Evolutionary conservation across 2,329 filamentous ascomycete genomes (phyloP), one percentile per base, ranked within the genome.

Genomic region (Monosporascus sp.): DNA sequence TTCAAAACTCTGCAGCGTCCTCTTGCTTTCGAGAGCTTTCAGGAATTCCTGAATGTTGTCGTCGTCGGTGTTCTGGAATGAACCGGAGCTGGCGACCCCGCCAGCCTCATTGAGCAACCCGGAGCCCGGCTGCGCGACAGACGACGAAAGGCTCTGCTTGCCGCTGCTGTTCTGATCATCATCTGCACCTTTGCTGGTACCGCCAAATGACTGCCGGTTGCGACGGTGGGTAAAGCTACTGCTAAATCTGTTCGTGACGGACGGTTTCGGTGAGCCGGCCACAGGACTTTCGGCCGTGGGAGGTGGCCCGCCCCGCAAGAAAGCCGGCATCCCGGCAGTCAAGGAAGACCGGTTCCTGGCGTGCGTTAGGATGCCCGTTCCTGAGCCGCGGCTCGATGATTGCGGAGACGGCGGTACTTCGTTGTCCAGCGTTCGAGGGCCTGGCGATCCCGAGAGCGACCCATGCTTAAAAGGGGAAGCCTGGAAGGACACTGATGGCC

Each of bases 11-110:
- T 84, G 85, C 26, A 94, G 72, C n/a, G 91, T 93, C 70, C 92
- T 96, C 67, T 90, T 90, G 63, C 85, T 86, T 56, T 97, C 93
- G 7, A 99, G 78, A 57, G 91, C 81, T 64, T 95, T 95, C 56
- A 99, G 74, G 63, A 97, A 99, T 50, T 95, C 91, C 0, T 90
- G 91, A 41, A 99, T 96, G 59, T 94, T 92, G 63, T 96, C 90
- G 64, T 96, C 91, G 61, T 97, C 93, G 0, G 87, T 80, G 11
- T 34, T 34, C 57, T 84, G 82, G 47, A 86, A 75, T 2, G 84
- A 87, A 6, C 89, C 77, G 66, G 89, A 77, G 78, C 85, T 77
- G 67, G 86, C 76, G 31, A 83, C 85, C 2, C 79, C 84, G 9
- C 83, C 86, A 26, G 80, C 80, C 58, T 88, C 91, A 31, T 89